Evolutionary conservation across 192 early-diverging fungal genomes (phyloP).

Genomic region (Backusella mclennaniae): DNA sequence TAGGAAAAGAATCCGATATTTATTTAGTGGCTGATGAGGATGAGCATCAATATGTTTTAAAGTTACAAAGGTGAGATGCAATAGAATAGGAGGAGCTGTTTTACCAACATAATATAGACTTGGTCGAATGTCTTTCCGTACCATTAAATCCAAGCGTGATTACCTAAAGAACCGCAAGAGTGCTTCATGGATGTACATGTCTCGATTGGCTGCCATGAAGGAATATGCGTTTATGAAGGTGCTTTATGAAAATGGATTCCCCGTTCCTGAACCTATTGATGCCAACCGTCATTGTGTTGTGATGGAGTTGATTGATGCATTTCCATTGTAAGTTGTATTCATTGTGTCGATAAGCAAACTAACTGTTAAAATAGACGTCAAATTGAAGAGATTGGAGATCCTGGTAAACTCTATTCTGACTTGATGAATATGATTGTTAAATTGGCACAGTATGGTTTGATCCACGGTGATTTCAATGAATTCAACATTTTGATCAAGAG

Average conservation of each 20-base stretch:
- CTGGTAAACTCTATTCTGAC: slow-evolving; percentile 89
- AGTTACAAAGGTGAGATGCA: slow-evolving; percentile 74
- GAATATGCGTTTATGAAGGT: slow-evolving; percentile 99
- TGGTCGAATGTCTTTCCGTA: slow-evolving; percentile 94
- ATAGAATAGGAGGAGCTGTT: neutral
- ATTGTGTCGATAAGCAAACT: neutral
- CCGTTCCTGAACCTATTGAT: slow-evolving; percentile 93
- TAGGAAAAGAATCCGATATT: slow-evolving; percentile 99
- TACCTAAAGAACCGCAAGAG: slow-evolving; percentile 92
- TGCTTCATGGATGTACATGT: slow-evolving; percentile 99
- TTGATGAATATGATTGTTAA: slow-evolving; percentile 97
- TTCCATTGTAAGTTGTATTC: slow-evolving; percentile 64
- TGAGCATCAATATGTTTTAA: slow-evolving; percentile 88
- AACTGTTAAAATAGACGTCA: slow-evolving; percentile 57
- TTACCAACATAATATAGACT: slow-evolving; percentile 50
- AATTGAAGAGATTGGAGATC: slow-evolving; percentile 79
- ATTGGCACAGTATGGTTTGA: slow-evolving; percentile 90
- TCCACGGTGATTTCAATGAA: slow-evolving; percentile 99
- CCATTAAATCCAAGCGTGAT: slow-evolving; percentile 96
- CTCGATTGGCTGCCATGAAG: slow-evolving; percentile 95
- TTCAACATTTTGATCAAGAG: slow-evolving; percentile 94
- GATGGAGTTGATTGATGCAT: slow-evolving; percentile 94
- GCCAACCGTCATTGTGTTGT: slow-evolving; percentile 94
- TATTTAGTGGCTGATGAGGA: slow-evolving; percentile 95
- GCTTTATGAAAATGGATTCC: slow-evolving; percentile 92